These are phyloP conservation scores for Aspergillus neoniger DNA, from an alignment of 2,329 filamentous ascomycete species.

Conservation along the genomic window DNA sequence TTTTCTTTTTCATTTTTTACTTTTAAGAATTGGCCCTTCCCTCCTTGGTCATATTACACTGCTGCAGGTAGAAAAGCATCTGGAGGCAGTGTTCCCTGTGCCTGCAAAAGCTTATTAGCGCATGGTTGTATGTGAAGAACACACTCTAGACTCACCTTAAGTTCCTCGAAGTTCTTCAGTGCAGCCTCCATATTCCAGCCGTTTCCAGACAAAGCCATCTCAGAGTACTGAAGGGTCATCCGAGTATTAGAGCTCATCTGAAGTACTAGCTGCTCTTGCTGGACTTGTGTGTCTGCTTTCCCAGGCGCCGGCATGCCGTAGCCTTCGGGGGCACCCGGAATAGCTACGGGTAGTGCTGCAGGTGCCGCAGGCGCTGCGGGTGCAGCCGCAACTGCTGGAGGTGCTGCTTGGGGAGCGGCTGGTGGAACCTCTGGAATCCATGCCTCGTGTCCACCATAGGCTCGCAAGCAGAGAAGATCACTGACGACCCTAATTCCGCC, in stretches of 20 bases:
- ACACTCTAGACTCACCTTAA: constrained; percentile 59
- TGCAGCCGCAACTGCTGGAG: constrained; percentile 22
- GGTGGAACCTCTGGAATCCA: constrained; percentile 47
- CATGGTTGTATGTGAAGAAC: neutral
- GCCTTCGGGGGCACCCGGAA: constrained; percentile 37
- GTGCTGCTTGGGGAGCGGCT: constrained; percentile 40
- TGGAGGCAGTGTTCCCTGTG: constrained; percentile 48
- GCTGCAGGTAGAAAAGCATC: constrained; percentile 49
- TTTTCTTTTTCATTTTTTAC: too few species aligned
- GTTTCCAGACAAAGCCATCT: constrained; percentile 77
- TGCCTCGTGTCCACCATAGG: constrained; percentile 61
- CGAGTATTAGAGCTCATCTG: constrained; percentile 76
- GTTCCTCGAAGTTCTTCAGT: constrained; percentile 70
- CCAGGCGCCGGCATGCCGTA: constrained; percentile 46
- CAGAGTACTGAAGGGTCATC: constrained; percentile 77
- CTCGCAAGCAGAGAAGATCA: constrained; percentile 74
- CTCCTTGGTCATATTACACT: neutral
- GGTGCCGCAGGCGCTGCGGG: constrained; percentile 6
- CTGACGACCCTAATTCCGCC: constrained; percentile 72
- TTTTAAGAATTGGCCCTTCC: neutral
- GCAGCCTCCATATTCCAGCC: constrained; percentile 80
- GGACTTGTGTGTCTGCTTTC: constrained; percentile 54
- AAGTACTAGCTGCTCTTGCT: constrained; percentile 68
- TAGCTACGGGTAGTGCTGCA: constrained; percentile 20
- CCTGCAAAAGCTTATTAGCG: constrained; percentile 30